Evolutionary conservation across 23 red algal genomes (phyloP), one percentile per base, ranked within the genome.

Genomic region (Agarophyton chilense): DNA sequence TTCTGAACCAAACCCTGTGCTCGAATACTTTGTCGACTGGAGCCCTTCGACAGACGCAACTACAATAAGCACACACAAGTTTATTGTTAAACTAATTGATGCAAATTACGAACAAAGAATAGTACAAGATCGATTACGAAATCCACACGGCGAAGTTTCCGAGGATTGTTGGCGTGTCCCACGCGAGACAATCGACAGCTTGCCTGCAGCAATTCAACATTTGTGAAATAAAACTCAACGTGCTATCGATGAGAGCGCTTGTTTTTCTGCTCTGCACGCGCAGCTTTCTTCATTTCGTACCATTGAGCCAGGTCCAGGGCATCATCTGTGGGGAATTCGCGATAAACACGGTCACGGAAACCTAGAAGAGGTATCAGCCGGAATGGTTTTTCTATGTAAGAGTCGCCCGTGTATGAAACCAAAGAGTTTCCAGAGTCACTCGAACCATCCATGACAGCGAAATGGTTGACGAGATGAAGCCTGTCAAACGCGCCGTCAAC

Each of bases 201-300:
- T 74, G 21, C 68, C 38, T 1, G 68, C 68, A 1, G 0, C 68
- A 31, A 74, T 74, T 39, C 39, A 21, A 0, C 17, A 31, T 14
- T 8, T 6, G 21, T 74, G 43, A 49, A 10, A 25, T 2, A 32
- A 32, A 32, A 32, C 1, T 35, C 29, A 77, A 77, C 46, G 14
- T 35, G 10, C 22, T 18, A 55, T 60, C 77, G 54, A 61, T 26
- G 35, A 1, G 35, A 34, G 19, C 54, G 50, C 50, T 50, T 80
- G 28, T 39, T 58, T 52, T 52, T 36, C 50, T 80, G 50, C 38
- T 58, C 63, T 5, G 62, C 82, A 14, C 82, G 60, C 26, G 50
- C 52, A 10, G 82, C 82, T 72, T 54, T 68, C 45, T 87, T 87
- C 82, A 87, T 87, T 73, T 87, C 82, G 62, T 41, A 68, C 82